Base-by-base conservation (phyloP, 352 stramenopile species). In the Phytophthora litchii region DNA sequence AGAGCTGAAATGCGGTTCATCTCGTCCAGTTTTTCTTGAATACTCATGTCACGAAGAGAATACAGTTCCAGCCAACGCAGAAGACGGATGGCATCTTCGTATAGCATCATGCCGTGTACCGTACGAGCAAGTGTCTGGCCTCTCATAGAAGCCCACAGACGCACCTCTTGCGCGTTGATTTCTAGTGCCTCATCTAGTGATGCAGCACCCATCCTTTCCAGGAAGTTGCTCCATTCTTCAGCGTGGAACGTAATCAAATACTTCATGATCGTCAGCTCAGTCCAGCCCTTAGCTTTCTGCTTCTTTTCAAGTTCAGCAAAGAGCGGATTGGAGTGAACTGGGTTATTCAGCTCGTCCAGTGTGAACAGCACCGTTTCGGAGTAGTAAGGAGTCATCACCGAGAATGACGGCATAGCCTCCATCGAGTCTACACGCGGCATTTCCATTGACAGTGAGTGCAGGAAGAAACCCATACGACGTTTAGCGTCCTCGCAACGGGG, bases 21-120 rank as follows among this genome's bases (percentile, higher is more conserved):
- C 51, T 94, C 80, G 13, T 78, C 68, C 40, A 92, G 60, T 29
- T 94, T 94, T 16, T 80, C 75, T 17, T 88, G 56, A 14, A 91
- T 70, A 17, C 62, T 72, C 68, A 94, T 86, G 16, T 83, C 68
- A 0, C 55, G 52, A 14, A 88, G 74, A 27, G 77, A 79, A 55
- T 86, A 89, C 21, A 96, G 53, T 55, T 96, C 87, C 7, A 96
- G 65, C 87, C 87, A 96, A 4, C 83, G 82, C 20, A 96, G 55
- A 9, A 96, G 68, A n/a, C 83, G 83, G 29, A 96, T 82, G 1
- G 86, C 84, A 29, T 95, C 84, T 73, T 95, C 86, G 63, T 96
- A 96, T 67, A 95, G 67, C 86, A 95, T 95, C 83, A 96, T 95
- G 14, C 88, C 88, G 45, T 94, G 85, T 0, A 95, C 86, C 0